These are phyloP conservation scores for Linnemannia zychae DNA, from an alignment of 192 early-diverging fungal species.

Conservation along the genomic window DNA sequence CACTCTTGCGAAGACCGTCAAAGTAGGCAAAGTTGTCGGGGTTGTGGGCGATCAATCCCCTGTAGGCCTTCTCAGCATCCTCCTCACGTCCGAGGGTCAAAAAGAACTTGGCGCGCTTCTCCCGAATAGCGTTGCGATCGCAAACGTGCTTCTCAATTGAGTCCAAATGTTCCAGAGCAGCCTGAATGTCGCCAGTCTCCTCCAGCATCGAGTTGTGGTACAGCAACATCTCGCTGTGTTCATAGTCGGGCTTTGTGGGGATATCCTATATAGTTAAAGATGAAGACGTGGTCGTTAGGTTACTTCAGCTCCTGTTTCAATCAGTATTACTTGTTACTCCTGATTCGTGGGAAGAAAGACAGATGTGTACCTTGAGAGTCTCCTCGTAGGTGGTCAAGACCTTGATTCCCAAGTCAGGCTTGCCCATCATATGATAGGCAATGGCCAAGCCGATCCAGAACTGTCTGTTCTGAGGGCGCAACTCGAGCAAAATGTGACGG, in stretches of 20 bases:
- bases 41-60: conserved; percentile 81
- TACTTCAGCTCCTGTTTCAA: no score
- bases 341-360: no score
- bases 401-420: conserved; percentile 81
- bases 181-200: conserved; percentile 82
- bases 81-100: conserved; percentile 74
- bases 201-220: conserved; percentile 91
- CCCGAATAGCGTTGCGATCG: conserved; percentile 81
- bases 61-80: conserved; percentile 83
- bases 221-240: conserved; percentile 87
- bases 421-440: conserved; percentile 84
- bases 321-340: no score
- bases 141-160: conserved; percentile 79
- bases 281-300: no score
- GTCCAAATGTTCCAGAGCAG: conserved; percentile 83
- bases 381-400: conserved; percentile 79
- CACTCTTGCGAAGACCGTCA: conserved; percentile 69
- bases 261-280: conserved; percentile 26
- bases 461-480: conserved; percentile 75
- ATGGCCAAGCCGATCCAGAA: conserved; percentile 92
- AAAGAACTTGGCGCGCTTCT: conserved; percentile 80
- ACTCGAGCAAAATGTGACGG: conserved; percentile 73
- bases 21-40: conserved; percentile 86
- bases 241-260: conserved; percentile 63
- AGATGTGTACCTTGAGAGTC: conserved; percentile 68